Evolutionary conservation across 1,284 basidiomycete genomes (phyloP), one percentile per base, ranked within the genome.

Genomic region (Baeospora myosura): DNA sequence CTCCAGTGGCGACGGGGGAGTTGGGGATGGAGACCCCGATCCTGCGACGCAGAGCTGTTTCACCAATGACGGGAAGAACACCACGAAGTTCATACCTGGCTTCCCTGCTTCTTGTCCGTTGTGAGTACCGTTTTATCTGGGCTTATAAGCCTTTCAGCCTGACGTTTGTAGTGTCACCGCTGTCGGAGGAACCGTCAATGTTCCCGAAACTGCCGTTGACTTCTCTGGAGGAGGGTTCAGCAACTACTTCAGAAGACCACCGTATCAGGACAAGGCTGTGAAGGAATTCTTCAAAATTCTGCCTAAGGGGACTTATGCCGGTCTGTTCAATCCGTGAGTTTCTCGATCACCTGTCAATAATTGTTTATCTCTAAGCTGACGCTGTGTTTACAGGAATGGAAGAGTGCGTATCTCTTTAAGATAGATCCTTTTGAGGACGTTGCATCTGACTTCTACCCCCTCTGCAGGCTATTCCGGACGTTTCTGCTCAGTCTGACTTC

Each of bases 201-300:
- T 81, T 31, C 76, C 76, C 0, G 79, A 84, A 57, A 65, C 64
- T 5, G 77, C 74, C 0, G 66, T 70, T 0, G 57, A 50, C 50
- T 76, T 76, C 55, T 78, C 76, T 32, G 82, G 83, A 5, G 83
- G 81, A 42, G 84, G 83, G 2, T 68, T 65, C 51, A 65, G 64
- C 51, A 29, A 34, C 7, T 34, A 34, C 21, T 34, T 34, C 18
- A 18, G 14, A 11, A n/a, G 32, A 14, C 32, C 32, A 34, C 11
- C 32, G 12, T 84, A 75, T 52, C 79, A 83, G 56, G 54, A 67
- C 1, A 43, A 18, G 1, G 69, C 62, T 7, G 71, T 73, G 16
- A 24, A 49, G 1, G 51, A 50, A 6, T 79, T 68, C 59, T 53
- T 78, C 12, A 46, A 58, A 6, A 57, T 54, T 7, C 63, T 78